Percentiles rank a stretch among this genome's conserved stretches.
phyloP scores from a whole-genome alignment of 23 red algal species.

The Agarophyton chilense region DNA sequence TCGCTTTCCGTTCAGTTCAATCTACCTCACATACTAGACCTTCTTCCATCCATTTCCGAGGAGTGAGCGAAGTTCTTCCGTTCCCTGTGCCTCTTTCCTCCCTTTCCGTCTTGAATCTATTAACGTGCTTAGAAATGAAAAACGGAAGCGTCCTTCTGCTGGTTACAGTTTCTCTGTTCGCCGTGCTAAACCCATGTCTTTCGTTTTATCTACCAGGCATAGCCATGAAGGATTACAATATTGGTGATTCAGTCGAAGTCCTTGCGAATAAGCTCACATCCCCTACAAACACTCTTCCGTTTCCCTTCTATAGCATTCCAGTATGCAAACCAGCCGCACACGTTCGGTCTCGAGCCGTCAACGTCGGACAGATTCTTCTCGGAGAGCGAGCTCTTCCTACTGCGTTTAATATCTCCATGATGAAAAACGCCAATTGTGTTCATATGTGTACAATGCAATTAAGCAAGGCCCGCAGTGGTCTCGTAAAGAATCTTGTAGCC shows the following conservation, averaged over 20 bases:
- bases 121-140: not conserved
- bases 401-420: constrained; percentile 79
- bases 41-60: too few species aligned
- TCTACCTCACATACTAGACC: too few species aligned
- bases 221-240: constrained; percentile 80
- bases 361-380: constrained; percentile 89
- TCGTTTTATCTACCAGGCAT: constrained; percentile 92
- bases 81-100: not conserved
- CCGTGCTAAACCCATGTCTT: not conserved
- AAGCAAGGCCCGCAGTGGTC: not conserved
- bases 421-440: constrained; percentile 63
- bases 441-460: constrained; percentile 73
- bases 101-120: not conserved
- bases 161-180: not conserved
- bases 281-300: constrained; percentile 80
- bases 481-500: constrained; percentile 26
- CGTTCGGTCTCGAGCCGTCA: constrained; percentile 57
- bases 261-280: constrained; percentile 88
- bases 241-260: constrained; percentile 71
- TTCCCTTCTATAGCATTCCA: constrained; percentile 86
- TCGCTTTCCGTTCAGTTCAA: too few species aligned
- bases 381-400: constrained; percentile 90
- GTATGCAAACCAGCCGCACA: constrained; percentile 47
- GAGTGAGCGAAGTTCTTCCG: too few species aligned
- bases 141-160: not conserved